Evolutionary conservation across 176 grass and related monocot genomes (phyloP).

Genomic region (Rhynchospora tenuis): DNA sequence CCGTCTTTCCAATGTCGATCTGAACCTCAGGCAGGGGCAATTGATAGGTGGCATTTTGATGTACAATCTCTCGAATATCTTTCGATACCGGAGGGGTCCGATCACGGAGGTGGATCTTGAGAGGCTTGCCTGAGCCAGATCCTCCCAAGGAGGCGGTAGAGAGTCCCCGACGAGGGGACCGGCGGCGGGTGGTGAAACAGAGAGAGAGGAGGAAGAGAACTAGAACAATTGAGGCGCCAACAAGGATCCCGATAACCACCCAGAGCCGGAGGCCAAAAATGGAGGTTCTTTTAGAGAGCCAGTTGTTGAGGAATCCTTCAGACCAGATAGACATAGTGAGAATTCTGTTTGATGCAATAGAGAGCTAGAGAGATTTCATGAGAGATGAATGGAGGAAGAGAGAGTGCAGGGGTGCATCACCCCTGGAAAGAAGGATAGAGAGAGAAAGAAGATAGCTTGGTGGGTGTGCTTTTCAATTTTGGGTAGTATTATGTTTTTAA

Average conservation of each 20-base stretch:
- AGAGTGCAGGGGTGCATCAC: background rate
- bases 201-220: constrained; percentile 39
- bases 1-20: constrained; percentile 50
- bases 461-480: constrained; percentile 13
- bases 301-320: constrained; percentile 34
- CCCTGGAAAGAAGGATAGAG: background rate
- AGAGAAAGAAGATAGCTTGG: background rate
- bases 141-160: background rate
- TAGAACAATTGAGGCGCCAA: constrained; percentile 29
- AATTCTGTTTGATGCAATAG: background rate
- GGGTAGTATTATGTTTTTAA: background rate
- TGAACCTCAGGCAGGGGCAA: constrained; percentile 35
- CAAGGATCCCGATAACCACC: constrained; percentile 47
- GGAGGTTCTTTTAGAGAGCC: constrained; percentile 65
- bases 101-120: constrained; percentile 45
- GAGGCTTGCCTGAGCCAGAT: constrained; percentile 27
- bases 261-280: constrained; percentile 67
- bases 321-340: constrained; percentile 33
- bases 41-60: constrained; percentile 27
- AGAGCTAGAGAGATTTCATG: background rate
- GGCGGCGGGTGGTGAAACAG: constrained; percentile 48
- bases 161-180: constrained; percentile 20
- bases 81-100: constrained; percentile 35
- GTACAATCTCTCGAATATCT: constrained; percentile 38
- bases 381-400: background rate